phyloP scores from a whole-genome alignment of 495 filamentous ascomycete species.

The Tuber microsphaerosporum region DNA sequence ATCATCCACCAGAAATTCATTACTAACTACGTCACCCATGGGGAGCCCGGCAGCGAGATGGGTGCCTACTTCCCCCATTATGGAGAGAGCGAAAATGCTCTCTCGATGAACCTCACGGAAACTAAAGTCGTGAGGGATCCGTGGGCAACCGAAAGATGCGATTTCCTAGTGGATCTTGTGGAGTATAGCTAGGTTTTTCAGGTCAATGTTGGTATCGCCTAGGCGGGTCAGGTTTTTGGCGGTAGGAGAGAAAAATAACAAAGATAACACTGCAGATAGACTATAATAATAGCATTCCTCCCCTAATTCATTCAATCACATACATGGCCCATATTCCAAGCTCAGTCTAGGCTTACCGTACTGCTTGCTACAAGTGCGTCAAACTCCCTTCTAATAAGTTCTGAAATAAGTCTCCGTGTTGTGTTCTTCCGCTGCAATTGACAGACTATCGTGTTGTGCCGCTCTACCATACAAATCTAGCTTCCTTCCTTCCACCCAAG shows the following conservation, averaged over 20 bases:
- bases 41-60: slow-evolving; percentile 27
- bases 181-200: not conserved
- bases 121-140: slow-evolving; percentile 23
- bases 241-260: not conserved
- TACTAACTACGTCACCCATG: slow-evolving; percentile 19
- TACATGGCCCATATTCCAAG: not conserved
- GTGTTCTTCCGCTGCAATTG: not conserved
- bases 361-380: not conserved
- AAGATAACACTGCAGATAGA: not conserved
- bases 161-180: slow-evolving; percentile 12
- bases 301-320: not conserved
- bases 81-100: slow-evolving; percentile 8
- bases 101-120: slow-evolving; percentile 25
- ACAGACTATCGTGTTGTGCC: not conserved
- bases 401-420: not conserved
- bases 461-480: not conserved
- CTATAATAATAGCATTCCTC: not conserved
- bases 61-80: slow-evolving; percentile 20
- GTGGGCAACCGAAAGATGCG: slow-evolving; percentile 26
- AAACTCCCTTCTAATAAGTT: not conserved
- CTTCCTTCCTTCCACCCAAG: not conserved
- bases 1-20: slow-evolving; percentile 29
- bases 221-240: not conserved
- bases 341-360: not conserved
- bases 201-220: not conserved